phyloP scores from a whole-genome alignment of 805 yeast species.

The Cyberlindnera bimundalis region DNA sequence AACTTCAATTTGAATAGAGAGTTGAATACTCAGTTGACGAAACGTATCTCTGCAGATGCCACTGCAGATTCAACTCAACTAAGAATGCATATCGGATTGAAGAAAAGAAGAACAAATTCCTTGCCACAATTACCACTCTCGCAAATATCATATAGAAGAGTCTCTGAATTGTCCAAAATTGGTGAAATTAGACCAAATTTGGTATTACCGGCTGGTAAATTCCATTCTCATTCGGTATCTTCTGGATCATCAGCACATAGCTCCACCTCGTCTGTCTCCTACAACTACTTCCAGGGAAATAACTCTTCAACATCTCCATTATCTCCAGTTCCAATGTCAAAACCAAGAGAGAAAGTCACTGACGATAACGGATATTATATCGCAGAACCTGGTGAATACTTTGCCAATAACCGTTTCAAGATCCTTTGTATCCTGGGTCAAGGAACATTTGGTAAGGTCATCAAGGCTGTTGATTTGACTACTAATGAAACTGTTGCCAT shows the following conservation, averaged over 20 bases:
- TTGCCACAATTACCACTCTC: conserved; percentile 52
- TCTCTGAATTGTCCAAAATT: conserved; percentile 35
- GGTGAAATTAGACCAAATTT: conserved; percentile 40
- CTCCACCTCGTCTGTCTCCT: conserved; percentile 11
- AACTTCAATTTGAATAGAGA: conserved; percentile 16
- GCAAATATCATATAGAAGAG: conserved; percentile 38
- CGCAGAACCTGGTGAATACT: conserved; percentile 51
- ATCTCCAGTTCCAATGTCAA: conserved; percentile 18
- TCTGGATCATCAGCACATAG: conserved; percentile 6
- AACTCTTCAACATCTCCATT: conserved; percentile 15
- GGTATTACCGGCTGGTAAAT: conserved; percentile 9
- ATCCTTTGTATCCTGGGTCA: conserved; percentile 75
- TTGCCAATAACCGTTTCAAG: conserved; percentile 70
- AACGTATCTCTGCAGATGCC: conserved; percentile 1
- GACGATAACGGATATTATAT: conserved; percentile 66
- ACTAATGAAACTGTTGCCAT: conserved; percentile 68
- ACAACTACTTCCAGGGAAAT: conserved; percentile 6
- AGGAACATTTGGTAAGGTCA: conserved; percentile 91
- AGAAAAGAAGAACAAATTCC: conserved; percentile 49
- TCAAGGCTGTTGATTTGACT: conserved; percentile 70
- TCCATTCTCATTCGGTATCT: conserved; percentile 2
- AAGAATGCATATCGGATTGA: conserved; percentile 28
- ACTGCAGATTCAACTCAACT: conserved; percentile 2
- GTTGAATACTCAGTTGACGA: conserved; percentile 1
- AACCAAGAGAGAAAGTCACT: conserved; percentile 16